Conservation (phyloP, 2,329 filamentous ascomycete species). For the Fusarium sarcochroum region DNA sequence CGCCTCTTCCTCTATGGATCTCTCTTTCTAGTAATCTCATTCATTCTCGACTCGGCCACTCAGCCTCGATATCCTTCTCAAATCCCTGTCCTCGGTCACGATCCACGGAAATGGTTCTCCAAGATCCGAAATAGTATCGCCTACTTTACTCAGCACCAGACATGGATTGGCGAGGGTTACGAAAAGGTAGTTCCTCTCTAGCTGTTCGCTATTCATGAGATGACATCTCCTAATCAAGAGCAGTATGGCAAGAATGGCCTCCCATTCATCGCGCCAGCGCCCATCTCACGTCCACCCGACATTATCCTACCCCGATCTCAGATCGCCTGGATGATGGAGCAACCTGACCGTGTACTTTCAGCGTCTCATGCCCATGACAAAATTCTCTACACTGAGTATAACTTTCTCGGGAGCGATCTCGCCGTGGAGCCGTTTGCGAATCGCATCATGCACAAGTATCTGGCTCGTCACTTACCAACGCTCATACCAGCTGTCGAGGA, state of each 20-base stretch:
- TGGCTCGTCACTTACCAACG: constrained; percentile 57
- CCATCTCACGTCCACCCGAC: constrained; percentile 58
- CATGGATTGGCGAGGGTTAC: constrained; percentile 61
- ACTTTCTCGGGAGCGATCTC: constrained; percentile 58
- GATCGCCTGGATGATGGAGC: constrained; percentile 62
- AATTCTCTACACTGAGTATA: constrained; percentile 57
- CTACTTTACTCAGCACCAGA: constrained; percentile 56
- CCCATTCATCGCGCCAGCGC: constrained; percentile 60
- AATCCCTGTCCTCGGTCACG: constrained; percentile 59
- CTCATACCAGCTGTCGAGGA: constrained; percentile 59
- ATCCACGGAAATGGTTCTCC: constrained; percentile 51
- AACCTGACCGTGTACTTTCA: constrained; percentile 61
- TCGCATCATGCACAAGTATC: constrained; percentile 60
- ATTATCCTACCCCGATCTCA: constrained; percentile 61
- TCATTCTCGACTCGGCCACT: constrained; percentile 57
- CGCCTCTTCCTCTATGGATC: constrained; percentile 48
- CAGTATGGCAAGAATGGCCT: constrained; percentile 59
- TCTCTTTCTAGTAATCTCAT: constrained; percentile 55
- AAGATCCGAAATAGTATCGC: constrained; percentile 57
- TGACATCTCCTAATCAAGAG: not conserved
- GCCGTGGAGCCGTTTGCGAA: constrained; percentile 57
- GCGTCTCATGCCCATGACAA: constrained; percentile 58
- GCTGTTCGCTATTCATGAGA: too few species aligned
- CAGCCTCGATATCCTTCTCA: constrained; percentile 58
- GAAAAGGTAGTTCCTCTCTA: constrained; percentile 52